Evolutionary conservation across 495 filamentous ascomycete species (phyloP), one percentile per base, ranked within the genome.

Genomic region (Elasticomyces elasticus): DNA sequence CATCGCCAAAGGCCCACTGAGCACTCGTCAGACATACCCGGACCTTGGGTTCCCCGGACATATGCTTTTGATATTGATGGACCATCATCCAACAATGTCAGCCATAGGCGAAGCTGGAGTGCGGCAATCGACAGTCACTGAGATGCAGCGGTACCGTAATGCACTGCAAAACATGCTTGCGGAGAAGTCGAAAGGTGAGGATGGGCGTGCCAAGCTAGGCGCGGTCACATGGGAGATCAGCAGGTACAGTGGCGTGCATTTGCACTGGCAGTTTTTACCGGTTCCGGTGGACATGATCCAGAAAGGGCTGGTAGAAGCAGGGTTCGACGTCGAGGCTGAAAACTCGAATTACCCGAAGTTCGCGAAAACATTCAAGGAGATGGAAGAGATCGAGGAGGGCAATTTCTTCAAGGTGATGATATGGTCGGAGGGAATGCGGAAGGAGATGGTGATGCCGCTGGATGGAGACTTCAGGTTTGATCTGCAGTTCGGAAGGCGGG

Each of bases 221-320:
- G 77, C 85, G 9, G 86, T 97, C 2, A 91, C 89, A 0, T 98
- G 88, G 78, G 91, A 96, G 70, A 83, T 98, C 58, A 87, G 80
- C 62, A 80, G 89, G 17, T 72, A 70, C 1, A 74, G 75, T 11
- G 87, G 88, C 22, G 83, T 96, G 49, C 92, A 98, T 65, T 74
- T 79, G 0, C 92, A 95, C 63, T 96, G 91, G 92, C 92, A 98
- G 72, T 91, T 94, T 62, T 73, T 96, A 27, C 91, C 92, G 1
- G 76, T 94, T 0, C 76, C 84, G 0, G 64, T 74, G 0, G 74
- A 81, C 11, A 67, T 86, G 22, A 74, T 94, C 37, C 66, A 64
- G 10, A 77, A 79, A 38, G 82, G 83, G 0, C 72, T 90, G 0
- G 85, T 94, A 7, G 84, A 89, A 62, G 86, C 84, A 0, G 89